Base-by-base conservation (phyloP, 306 rosid genomes). In the Vigna mungo region DNA sequence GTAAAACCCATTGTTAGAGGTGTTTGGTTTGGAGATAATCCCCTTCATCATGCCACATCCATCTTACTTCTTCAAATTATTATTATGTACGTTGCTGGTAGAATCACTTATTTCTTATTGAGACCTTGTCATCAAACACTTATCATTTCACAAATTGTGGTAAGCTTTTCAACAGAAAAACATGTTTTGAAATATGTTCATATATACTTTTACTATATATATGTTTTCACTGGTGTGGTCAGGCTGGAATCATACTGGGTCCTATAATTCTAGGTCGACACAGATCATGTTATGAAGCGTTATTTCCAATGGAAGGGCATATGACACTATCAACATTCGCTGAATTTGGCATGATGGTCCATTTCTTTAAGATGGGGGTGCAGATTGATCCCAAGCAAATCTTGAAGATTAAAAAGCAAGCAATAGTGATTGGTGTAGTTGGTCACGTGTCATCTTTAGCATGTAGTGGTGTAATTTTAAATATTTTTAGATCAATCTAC, bases 201-300 rank as follows among this genome's bases (percentile, higher is more conserved):
- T 30, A 30, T 25, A 25, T 25, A 25, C 27, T 25, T 25, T 25
- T 25, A 25, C 27, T 25, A 25, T 25, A 30, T 30, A 30, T 30
- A 30, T 30, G 0, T 30, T 30, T 30, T 30, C 5, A 30, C 34
- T 47, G 10, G 4, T 34, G 5, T 68, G 27, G 48, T 60, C 84
- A 81, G 84, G 81, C 81, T 6, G 84, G 84, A 58, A 51, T 81
- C 59, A 68, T 81, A 25, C 13, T 68, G 41, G 77, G 84, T 81
- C 84, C 81, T 25, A 17, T 64, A 41, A 2, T 76, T 5, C 75
- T 81, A 9, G 72, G 77, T 44, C 20, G 7, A 46, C 1, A 67
- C 2, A 0, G 0, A 0, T 0, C 30, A 59, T 1, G 2, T 30
- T 51, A 17, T 17, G 52, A 75, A 12, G 10, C 6, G 51, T 0